Percentiles rank a stretch among this genome's conserved stretches.
These are phyloP conservation scores for Tolypocladium album DNA, from an alignment of 2,329 filamentous ascomycete genomes.

Conservation along the genomic window DNA sequence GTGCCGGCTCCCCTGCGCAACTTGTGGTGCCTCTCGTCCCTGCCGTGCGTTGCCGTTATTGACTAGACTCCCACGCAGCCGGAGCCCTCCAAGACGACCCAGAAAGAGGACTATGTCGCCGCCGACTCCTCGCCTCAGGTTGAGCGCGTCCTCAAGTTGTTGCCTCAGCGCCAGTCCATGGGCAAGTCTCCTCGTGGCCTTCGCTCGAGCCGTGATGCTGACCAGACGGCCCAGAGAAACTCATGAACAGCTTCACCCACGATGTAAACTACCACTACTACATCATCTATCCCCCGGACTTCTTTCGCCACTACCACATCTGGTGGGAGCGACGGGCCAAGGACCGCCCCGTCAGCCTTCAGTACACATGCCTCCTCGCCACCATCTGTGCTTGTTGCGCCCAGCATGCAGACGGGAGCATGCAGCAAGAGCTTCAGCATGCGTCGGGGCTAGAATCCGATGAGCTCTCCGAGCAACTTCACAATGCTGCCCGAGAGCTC, in stretches of 20 bases:
- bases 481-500: conserved; percentile 14
- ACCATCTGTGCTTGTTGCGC: conserved; percentile 17
- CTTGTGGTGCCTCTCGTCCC: background rate
- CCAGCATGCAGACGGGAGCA: conserved; percentile 14
- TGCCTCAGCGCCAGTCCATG: conserved; percentile 14
- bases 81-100: conserved; percentile 3
- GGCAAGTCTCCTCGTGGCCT: conserved; percentile 7
- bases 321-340: conserved; percentile 16
- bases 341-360: conserved; percentile 12
- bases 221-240: conserved; percentile 10
- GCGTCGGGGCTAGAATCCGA: conserved; percentile 10
- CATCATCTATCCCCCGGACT: conserved; percentile 18
- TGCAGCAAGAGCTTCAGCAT: conserved; percentile 9
- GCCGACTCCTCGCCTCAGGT: conserved; percentile 12
- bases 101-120: conserved; percentile 9
- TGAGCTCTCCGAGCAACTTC: conserved; percentile 12
- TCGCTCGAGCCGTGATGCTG: background rate
- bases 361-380: conserved; percentile 17
- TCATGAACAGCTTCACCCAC: conserved; percentile 16
- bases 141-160: conserved; percentile 11
- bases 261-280: conserved; percentile 22
- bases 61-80: conserved; percentile 2
- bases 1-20: background rate
- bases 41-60: background rate
- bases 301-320: conserved; percentile 16